Evolutionary conservation across 495 filamentous ascomycete genomes (phyloP), one percentile per base, ranked within the genome.

Genomic region (Penicillium cosmopolitanum): DNA sequence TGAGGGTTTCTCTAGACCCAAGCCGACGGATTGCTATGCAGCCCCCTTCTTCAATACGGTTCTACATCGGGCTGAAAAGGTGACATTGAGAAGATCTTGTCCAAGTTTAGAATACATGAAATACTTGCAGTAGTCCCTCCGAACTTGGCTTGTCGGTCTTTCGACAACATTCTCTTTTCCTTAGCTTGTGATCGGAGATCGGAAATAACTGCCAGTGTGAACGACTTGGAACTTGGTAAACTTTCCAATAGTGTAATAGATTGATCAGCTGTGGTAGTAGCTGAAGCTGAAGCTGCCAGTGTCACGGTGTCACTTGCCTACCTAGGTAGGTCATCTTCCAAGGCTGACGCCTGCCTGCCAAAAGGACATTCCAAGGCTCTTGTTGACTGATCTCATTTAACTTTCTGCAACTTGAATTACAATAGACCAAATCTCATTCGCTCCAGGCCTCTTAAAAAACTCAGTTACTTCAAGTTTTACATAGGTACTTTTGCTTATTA

Each of bases 351-450:
- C 23, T 23, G 23, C 23, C 23, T 23, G 23, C 23, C 23, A 23
- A 3, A 3, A 2, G 23, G 15, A 2, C 36, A n/a, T 40, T 12
- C 12, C 28, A 31, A 31, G 28, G 28, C 4, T 31, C 28, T 40
- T 44, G 42, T 44, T 44, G 42, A 44, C 42, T 44, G 42, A 19
- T 44, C 42, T 44, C n/a, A 44, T 44, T 10, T 16, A 36, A 9
- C 4, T 10, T 36, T 12, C 36, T 38, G 36, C 36, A 38, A 38
- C 42, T n/a, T 44, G n/a, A 16, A 40, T 40, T 40, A 40, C 36
- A 40, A 44, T n/a, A 44, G n/a, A n/a, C 42, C 16, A 18, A 5
- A 9, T 16, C 42, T 44, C 7, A 18, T 44, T 18, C 42, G 42
- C 16, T 21, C 19, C 19, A 21, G 19, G 19, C 1, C 19, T 16